Percentiles rank a stretch among this genome's conserved stretches.
Conservation (phyloP, 495 filamentous ascomycete genomes). For the Aspergillus conjunctus region DNA sequence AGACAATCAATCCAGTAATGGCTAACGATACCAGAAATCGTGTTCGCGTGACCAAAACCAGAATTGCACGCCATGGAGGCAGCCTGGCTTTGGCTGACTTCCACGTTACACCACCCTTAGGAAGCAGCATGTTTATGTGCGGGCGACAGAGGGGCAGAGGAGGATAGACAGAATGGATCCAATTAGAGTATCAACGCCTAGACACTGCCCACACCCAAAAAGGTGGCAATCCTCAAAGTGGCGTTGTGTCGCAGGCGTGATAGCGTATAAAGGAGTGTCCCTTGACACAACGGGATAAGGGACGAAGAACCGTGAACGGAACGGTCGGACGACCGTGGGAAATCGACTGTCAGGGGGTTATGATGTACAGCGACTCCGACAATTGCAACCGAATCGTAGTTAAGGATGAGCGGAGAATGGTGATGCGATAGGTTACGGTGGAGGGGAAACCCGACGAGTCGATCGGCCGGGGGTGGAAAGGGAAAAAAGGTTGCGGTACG, state of each 20-base stretch:
- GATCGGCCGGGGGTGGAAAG: constrained; percentile 9
- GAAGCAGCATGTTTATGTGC: constrained; percentile 63
- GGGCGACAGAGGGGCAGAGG: constrained; percentile 10
- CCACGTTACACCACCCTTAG: constrained; percentile 90
- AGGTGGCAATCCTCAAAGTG: constrained; percentile 27
- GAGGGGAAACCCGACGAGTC: constrained; percentile 14
- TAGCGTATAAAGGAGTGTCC: constrained; percentile 12
- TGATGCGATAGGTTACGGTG: constrained; percentile 6
- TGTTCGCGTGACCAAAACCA: constrained; percentile 74
- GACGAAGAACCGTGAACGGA: constrained; percentile 10
- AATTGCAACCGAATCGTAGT: background rate
- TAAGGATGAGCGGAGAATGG: background rate
- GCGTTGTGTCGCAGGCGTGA: constrained; percentile 6
- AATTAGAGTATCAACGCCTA: constrained; percentile 3
- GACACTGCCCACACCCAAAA: constrained; percentile 14
- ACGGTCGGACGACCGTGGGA: background rate
- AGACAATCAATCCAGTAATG: constrained; percentile 69
- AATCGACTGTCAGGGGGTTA: background rate
- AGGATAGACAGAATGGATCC: constrained; percentile 9
- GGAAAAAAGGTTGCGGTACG: constrained; percentile 17
- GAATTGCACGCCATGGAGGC: constrained; percentile 79
- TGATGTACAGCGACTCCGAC: background rate
- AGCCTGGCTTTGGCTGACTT: constrained; percentile 82
- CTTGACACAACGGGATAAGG: constrained; percentile 8
- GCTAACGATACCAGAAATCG: constrained; percentile 77